Percentiles rank a stretch among this genome's conserved stretches.
Evolutionary conservation across 2,329 filamentous ascomycete genomes (phyloP).

Genomic region (Fusarium illudens): DNA sequence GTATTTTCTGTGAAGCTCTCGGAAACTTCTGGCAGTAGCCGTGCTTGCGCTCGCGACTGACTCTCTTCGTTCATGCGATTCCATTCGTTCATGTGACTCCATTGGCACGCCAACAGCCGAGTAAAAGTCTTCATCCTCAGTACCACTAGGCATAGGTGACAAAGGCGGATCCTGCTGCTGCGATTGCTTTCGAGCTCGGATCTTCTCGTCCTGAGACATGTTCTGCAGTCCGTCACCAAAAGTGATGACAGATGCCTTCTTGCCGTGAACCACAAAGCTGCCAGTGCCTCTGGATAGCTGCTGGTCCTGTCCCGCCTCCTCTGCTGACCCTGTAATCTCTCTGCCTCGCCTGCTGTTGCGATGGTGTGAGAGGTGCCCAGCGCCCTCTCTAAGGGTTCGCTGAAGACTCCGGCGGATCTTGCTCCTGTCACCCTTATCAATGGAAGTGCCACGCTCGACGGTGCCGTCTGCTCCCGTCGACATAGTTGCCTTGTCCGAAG

Average conservation of each 20-base stretch:
- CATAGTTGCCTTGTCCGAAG: constrained; percentile 48
- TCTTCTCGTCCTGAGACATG: constrained; percentile 76
- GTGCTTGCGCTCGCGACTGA: constrained; percentile 73
- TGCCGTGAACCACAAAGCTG: constrained; percentile 95
- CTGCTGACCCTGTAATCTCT: constrained; percentile 56
- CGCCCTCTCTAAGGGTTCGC: constrained; percentile 85
- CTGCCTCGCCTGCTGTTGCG: constrained; percentile 80
- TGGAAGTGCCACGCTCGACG: constrained; percentile 46
- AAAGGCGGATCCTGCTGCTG: constrained; percentile 52
- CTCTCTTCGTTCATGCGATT: constrained; percentile 62
- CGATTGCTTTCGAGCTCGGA: constrained; percentile 68
- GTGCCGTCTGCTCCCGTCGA: constrained; percentile 47
- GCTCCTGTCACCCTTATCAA: constrained; percentile 63
- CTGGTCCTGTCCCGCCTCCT: constrained; percentile 63
- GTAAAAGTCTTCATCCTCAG: constrained; percentile 60
- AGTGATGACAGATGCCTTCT: constrained; percentile 97
- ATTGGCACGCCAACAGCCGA: constrained; percentile 58
- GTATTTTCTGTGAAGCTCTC: constrained; percentile 68
- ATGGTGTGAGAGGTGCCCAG: constrained; percentile 70
- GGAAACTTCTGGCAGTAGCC: constrained; percentile 71
- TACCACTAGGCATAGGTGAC: constrained; percentile 48
- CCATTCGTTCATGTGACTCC: constrained; percentile 58
- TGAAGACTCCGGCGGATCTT: constrained; percentile 88
- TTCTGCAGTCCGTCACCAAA: constrained; percentile 91
- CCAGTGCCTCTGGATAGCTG: constrained; percentile 80